Evolutionary conservation across 176 grass and related monocot genomes (phyloP), one percentile per base, ranked within the genome.

Genomic region (Aegilops tauschii): DNA sequence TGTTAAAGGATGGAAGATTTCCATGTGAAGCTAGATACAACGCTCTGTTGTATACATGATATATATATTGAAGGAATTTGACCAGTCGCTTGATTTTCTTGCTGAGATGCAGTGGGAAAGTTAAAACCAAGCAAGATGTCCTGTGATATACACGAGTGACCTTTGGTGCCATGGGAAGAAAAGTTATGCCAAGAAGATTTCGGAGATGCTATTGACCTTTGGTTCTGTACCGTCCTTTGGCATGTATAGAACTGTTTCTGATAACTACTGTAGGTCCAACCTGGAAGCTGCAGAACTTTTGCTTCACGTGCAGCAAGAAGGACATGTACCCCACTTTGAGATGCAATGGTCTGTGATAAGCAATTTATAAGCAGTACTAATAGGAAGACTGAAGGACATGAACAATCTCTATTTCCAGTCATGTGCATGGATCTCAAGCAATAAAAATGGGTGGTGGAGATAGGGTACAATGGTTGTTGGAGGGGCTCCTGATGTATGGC

Each of bases 331-430:
- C 27, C 94, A 98, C 61, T 98, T 37, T 37, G 36, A 37, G 36
- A 37, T 7, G 36, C 36, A 95, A 73, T 95, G 92, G 96, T 95
- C 90, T 86, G 40, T 98, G 35, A 95, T 98, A 91, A 98, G 92
- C 77, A 93, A 94, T 85, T 95, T 98, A 85, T 37, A 37, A 92
- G 87, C 79, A 87, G 65, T 45, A 81, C 56, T 34, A 81, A 37
- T 32, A 77, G 84, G 67, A 95, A 88, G 62, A 78, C 56, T 61
- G 86, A 80, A 69, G 85, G 66, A 80, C 64, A 86, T 69, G 54
- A 49, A 83, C 86, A 78, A 18, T 73, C 85, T 34, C 9, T 37
- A 37, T 37, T 8, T 37, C 36, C 36, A 37, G 6, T 37, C 36
- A 37, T 37, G 36, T 37, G 36, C 36, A 37, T 37, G 36, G 36